Evolutionary conservation across 31 red algal genomes (phyloP).

Genomic region (Porphyra umbilicalis): DNA sequence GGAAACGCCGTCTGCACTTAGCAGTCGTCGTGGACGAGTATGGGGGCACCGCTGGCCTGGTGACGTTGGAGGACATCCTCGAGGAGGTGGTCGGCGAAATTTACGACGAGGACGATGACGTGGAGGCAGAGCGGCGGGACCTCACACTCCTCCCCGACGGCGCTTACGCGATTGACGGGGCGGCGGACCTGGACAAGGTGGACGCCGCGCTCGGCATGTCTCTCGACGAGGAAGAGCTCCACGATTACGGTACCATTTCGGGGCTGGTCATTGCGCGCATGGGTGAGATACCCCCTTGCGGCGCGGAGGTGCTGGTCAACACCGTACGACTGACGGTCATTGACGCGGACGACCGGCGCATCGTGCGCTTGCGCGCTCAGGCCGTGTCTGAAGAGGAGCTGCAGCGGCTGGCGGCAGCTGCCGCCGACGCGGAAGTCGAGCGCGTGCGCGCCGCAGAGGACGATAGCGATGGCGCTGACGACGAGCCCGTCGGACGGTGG

Average conservation of each 20-base stretch:
- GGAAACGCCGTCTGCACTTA: constrained; percentile 79
- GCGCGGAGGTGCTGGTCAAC: constrained; percentile 49
- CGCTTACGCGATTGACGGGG: constrained; percentile 61
- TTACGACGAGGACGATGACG: constrained; percentile 98
- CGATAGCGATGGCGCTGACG: neutral
- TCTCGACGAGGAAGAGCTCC: constrained; percentile 74
- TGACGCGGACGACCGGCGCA: constrained; percentile 89
- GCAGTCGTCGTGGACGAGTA: constrained; percentile 99
- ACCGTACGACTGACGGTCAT: constrained; percentile 59
- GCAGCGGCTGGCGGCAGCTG: constrained; percentile 22
- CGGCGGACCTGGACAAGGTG: constrained; percentile 83
- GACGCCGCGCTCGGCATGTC: constrained; percentile 52
- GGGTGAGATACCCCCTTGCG: constrained; percentile 81
- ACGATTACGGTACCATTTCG: constrained; percentile 94
- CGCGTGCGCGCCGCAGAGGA: neutral
- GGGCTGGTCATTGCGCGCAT: constrained; percentile 86
- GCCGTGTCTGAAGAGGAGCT: constrained; percentile 46
- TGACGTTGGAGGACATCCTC: constrained; percentile 97
- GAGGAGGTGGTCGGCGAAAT: constrained; percentile 99
- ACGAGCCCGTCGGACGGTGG: neutral
- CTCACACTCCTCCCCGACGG: constrained; percentile 32
- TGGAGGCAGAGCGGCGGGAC: constrained; percentile 55
- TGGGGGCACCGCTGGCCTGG: constrained; percentile 93
- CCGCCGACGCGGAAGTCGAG: constrained; percentile 15
- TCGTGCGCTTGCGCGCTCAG: constrained; percentile 54